Evolutionary conservation across 805 yeast genomes (phyloP).

Genomic region (Cyberlindnera maritima): DNA sequence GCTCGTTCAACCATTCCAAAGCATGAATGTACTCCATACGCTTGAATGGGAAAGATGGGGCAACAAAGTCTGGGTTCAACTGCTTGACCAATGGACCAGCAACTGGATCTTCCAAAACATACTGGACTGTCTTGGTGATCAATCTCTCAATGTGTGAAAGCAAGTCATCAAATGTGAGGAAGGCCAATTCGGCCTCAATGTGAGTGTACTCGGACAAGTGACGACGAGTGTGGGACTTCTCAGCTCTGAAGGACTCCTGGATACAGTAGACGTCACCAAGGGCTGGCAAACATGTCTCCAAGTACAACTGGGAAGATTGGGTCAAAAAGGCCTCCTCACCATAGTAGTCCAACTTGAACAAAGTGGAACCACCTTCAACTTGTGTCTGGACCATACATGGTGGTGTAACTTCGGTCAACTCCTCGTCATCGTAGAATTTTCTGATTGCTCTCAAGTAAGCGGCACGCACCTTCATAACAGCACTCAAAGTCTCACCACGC

Average conservation of each 20-base stretch:
- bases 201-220: slow-evolving; percentile 97
- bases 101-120: slow-evolving; percentile 83
- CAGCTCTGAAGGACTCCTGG: slow-evolving; percentile 99
- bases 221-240: slow-evolving; percentile 97
- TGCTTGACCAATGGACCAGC: slow-evolving; percentile 88
- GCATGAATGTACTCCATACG: slow-evolving; percentile 92
- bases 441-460: slow-evolving; percentile 70
- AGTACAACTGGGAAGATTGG: slow-evolving; percentile 93
- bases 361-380: slow-evolving; percentile 98
- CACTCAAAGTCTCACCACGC: slow-evolving; percentile 91
- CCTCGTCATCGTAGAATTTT: slow-evolving; percentile 71
- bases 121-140: slow-evolving; percentile 64
- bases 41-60: slow-evolving; percentile 84
- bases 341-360: slow-evolving; percentile 89
- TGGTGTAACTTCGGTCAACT: slow-evolving; percentile 88
- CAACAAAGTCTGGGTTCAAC: slow-evolving; percentile 86
- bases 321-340: slow-evolving; percentile 97
- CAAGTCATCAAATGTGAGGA: slow-evolving; percentile 83
- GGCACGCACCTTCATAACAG: slow-evolving; percentile 95
- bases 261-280: slow-evolving; percentile 96
- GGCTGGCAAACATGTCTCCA: slow-evolving; percentile 95
- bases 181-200: slow-evolving; percentile 91
- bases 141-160: slow-evolving; percentile 81
- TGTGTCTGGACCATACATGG: slow-evolving; percentile 99
- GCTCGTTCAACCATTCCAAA: slow-evolving; percentile 93